Evolutionary conservation across 2,329 filamentous ascomycete genomes (phyloP).

Genomic region (Botryotinia narcissicola): DNA sequence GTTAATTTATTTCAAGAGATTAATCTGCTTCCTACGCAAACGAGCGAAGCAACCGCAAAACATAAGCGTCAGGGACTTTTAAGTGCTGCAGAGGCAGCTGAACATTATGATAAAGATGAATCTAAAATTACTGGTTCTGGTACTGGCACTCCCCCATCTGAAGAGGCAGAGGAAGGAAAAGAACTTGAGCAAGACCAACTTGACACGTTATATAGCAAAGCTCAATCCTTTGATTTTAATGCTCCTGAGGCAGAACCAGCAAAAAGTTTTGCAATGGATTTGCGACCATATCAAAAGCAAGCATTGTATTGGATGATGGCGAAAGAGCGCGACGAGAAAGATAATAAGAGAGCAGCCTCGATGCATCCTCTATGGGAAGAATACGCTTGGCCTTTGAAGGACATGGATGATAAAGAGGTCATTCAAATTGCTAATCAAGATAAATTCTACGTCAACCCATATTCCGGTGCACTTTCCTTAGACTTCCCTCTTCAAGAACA

Average conservation of each 20-base stretch:
- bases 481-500: conserved; percentile 93
- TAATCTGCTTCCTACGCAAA: conserved; percentile 71
- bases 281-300: conserved; percentile 94
- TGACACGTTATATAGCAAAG: conserved; percentile 90
- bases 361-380: conserved; percentile 99
- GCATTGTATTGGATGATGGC: conserved; percentile 94
- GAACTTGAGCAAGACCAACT: conserved; percentile 95
- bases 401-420: conserved; percentile 78
- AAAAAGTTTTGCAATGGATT: conserved; percentile 73
- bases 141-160: conserved; percentile 49
- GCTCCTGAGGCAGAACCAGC: conserved; percentile 85
- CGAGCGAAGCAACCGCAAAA: conserved; percentile 71
- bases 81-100: conserved; percentile 82
- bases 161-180: conserved; percentile 73
- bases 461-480: conserved; percentile 88
- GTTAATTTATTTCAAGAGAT: conserved; percentile 89
- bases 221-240: conserved; percentile 92
- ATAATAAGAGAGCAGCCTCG: conserved; percentile 65
- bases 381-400: conserved; percentile 83
- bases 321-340: conserved; percentile 80
- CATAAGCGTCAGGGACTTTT: conserved; percentile 82
- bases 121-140: conserved; percentile 39
- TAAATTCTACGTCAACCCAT: conserved; percentile 93
- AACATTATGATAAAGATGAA: conserved; percentile 64
- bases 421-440: conserved; percentile 62